Evolutionary conservation across 1,139 yeast species (phyloP), one percentile per base, ranked within the genome.

Genomic region (Candida pseudoviswanathii): DNA sequence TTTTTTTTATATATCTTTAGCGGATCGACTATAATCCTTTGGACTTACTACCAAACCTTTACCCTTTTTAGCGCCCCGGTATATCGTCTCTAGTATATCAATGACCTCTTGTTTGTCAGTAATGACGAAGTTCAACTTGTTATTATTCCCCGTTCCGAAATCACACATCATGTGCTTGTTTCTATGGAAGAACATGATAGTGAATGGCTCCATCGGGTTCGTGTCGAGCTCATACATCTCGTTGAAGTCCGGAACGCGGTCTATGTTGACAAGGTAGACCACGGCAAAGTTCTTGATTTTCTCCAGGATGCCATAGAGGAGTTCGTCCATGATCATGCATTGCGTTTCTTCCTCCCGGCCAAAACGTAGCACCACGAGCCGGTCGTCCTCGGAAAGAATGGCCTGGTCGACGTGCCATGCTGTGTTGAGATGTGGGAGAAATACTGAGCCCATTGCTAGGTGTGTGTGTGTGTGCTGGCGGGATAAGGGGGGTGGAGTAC

Each of bases 401-500:
- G 99, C 97, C 64, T 94, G 98, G 68, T 95, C 99, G 27, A 94
- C 99, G 64, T 94, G 99, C 96, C 85, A 80, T 3, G 97, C 99
- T 0, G 96, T 82, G 31, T 80, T 84, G 54, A 94, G 73, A 66
- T 92, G 96, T 8, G 97, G 96, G 48, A 92, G 75, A 61, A 92
- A 89, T 5, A 89, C 86, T 54, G 95, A 86, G 8, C 96, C 95
- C 96, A 89, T 89, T 39, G 10, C 44, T 22, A 6, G 34, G 21
- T 4, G 21, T 4, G 36, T n/a, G 34, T 32, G 34, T 32, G 25
- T 27, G 9, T 27, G 34, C 21, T 10, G 11, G 5, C 9, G 21
- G 33, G 10, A 40, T 16, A 16, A 16, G 16, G 34, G 43, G 22
- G 43, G 6, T 7, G 30, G n/a, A 30, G 43, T 8, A 34, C 7